Conservation (phyloP, 345 rosid species). For the Lepidium didymum region DNA sequence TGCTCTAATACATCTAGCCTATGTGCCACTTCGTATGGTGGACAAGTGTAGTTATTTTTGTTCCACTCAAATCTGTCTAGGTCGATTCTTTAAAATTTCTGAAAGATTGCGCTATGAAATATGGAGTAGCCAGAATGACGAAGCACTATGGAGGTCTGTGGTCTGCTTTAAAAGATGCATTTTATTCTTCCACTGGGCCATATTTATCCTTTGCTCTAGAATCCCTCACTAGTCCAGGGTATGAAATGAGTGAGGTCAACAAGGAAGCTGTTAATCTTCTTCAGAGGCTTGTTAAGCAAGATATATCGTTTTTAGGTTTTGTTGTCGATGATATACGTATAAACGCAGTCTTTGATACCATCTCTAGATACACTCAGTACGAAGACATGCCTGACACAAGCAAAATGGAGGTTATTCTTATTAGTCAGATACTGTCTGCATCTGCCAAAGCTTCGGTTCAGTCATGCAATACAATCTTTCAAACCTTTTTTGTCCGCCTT, state of each 20-base stretch:
- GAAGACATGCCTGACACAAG: conserved; percentile 39
- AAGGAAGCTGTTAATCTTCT: conserved; percentile 56
- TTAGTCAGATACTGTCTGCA: conserved; percentile 57
- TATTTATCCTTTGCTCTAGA: conserved; percentile 36
- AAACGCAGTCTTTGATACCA: conserved; percentile 41
- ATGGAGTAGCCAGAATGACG: conserved; percentile 59
- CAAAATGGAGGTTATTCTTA: conserved; percentile 49
- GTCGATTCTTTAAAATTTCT: conserved; percentile 88
- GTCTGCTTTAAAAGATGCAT: conserved; percentile 57
- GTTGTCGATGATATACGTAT: conserved; percentile 56
- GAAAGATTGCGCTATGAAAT: conserved; percentile 45
- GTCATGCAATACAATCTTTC: conserved; percentile 58
- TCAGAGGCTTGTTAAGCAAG: conserved; percentile 49
- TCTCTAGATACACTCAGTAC: conserved; percentile 39
- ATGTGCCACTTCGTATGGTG: conserved; percentile 4
- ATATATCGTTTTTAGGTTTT: conserved; percentile 40
- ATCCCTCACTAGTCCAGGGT: conserved; percentile 36
- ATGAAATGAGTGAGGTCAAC: conserved; percentile 43
- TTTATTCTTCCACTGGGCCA: conserved; percentile 45
- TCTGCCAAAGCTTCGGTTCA: conserved; percentile 55
- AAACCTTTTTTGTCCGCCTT: conserved; percentile 47
- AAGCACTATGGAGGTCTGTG: conserved; percentile 62
- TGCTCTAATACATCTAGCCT: neutral
- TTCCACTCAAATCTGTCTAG: conserved; percentile 32
- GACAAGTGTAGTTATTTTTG: conserved; percentile 10